phyloP scores from a whole-genome alignment of 805 yeast species.

The Millerago galiae region DNA sequence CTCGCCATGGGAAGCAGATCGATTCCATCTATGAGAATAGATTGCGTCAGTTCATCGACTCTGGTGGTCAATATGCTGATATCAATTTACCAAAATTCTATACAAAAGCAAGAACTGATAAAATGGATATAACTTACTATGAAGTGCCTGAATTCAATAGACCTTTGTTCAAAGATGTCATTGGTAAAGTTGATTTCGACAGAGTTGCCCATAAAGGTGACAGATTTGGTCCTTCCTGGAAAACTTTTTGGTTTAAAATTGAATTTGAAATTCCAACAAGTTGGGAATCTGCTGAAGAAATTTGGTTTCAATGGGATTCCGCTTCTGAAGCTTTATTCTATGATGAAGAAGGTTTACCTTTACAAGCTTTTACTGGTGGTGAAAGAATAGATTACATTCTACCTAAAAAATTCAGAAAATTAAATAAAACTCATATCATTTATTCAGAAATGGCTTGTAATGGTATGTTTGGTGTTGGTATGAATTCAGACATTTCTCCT shows the following conservation, averaged over 20 bases:
- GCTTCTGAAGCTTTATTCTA: constrained; percentile 82
- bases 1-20: constrained; percentile 70
- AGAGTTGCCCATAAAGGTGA: constrained; percentile 61
- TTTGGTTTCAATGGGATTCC: constrained; percentile 79
- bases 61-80: constrained; percentile 75
- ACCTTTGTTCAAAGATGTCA: constrained; percentile 35
- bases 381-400: constrained; percentile 71
- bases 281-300: constrained; percentile 36
- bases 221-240: constrained; percentile 92
- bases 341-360: constrained; percentile 55
- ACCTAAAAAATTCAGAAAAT: constrained; percentile 46
- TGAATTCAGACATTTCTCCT: constrained; percentile 53
- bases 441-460: constrained; percentile 90
- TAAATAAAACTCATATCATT: constrained; percentile 51
- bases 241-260: constrained; percentile 88
- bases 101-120: constrained; percentile 51
- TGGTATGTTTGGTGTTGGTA: constrained; percentile 84
- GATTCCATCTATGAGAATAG: constrained; percentile 68
- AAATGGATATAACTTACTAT: constrained; percentile 40
- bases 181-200: constrained; percentile 30
- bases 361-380: constrained; percentile 81
- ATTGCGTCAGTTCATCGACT: constrained; percentile 68
- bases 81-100: constrained; percentile 80
- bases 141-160: constrained; percentile 55
- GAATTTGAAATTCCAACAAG: constrained; percentile 54